phyloP scores from a whole-genome alignment of 495 filamentous ascomycete species.

The Bombardia bombarda region DNA sequence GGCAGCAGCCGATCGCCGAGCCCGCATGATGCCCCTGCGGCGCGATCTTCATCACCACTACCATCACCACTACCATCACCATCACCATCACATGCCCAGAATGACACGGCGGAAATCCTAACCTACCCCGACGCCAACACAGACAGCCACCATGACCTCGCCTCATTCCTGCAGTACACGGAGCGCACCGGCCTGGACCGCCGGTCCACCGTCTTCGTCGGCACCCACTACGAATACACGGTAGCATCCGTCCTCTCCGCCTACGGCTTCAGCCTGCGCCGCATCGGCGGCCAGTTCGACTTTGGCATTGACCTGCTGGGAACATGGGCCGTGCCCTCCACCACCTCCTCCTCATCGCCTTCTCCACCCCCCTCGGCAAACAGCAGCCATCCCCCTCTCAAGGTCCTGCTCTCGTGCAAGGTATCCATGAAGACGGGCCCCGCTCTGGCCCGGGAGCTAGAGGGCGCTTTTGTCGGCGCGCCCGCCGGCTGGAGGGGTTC shows the following conservation, averaged over 20 bases:
- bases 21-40: too few relatives aligned
- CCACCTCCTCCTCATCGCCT: neutral
- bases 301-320: constrained; percentile 79
- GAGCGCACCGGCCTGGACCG: constrained; percentile 42
- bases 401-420: constrained; percentile 80
- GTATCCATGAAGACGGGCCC: constrained; percentile 51
- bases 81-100: neutral
- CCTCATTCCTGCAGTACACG: constrained; percentile 67
- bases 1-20: neutral
- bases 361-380: too few relatives aligned
- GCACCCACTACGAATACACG: constrained; percentile 68
- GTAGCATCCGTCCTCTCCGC: constrained; percentile 51
- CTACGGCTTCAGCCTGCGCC: constrained; percentile 58
- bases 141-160: constrained; percentile 55
- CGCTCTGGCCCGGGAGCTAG: constrained; percentile 69
- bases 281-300: constrained; percentile 69
- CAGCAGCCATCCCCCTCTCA: constrained; percentile 38
- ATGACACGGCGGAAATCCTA: too few relatives aligned
- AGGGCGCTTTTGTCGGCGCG: constrained; percentile 67
- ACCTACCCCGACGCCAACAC: constrained; percentile 37
- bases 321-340: constrained; percentile 59
- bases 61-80: neutral
- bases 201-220: constrained; percentile 48
- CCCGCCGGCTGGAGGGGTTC: constrained; percentile 58
- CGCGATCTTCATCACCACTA: neutral